Evolutionary conservation across 176 grass and related monocot genomes (phyloP).

Genomic region (Urochloa ruziziensis): DNA sequence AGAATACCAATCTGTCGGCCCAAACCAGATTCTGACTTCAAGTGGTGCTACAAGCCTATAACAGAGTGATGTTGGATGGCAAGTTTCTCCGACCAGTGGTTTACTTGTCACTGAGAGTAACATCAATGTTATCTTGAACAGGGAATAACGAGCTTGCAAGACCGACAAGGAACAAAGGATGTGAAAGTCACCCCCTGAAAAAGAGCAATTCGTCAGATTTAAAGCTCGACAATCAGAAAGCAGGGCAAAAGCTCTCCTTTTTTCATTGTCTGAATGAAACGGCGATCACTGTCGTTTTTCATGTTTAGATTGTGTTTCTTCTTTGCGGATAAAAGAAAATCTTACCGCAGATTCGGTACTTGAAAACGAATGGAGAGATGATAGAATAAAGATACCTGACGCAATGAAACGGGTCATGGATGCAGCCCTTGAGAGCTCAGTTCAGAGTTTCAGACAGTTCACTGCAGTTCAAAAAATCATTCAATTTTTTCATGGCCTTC

Average conservation of each 20-base stretch:
- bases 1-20: not conserved
- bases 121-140: not conserved
- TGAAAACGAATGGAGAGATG: not conserved
- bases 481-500: not conserved
- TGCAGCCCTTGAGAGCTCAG: constrained; percentile 8
- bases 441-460: constrained; percentile 19
- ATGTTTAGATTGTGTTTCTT: not conserved
- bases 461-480: not conserved
- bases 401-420: constrained; percentile 4
- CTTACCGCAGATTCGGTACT: not conserved
- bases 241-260: not conserved
- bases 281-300: not conserved
- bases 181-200: not conserved
- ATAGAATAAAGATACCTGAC: constrained; percentile 21
- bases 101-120: constrained; percentile 12
- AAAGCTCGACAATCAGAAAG: not conserved
- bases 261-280: not conserved
- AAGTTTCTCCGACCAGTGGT: not conserved
- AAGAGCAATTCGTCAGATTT: not conserved
- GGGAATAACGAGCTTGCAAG: constrained; percentile 1
- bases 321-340: not conserved
- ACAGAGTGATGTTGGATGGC: not conserved
- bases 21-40: constrained; percentile 10
- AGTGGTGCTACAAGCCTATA: not conserved
- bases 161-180: constrained; percentile 25